Base-by-base conservation (phyloP, 2,329 filamentous ascomycete genomes). In the Biscogniauxia marginata region DNA sequence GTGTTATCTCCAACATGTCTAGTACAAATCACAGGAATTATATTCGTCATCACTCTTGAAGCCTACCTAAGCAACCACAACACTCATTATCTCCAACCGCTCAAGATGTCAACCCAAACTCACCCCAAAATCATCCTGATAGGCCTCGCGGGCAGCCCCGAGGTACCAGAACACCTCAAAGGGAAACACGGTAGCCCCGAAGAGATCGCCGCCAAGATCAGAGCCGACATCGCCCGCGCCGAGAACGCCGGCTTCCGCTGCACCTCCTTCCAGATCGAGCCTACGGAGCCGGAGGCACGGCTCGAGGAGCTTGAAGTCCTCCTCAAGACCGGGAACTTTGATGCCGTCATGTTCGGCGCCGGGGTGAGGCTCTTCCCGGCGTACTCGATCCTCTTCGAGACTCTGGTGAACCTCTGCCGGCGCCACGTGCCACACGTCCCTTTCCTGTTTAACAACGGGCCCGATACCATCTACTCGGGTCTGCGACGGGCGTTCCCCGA, bases 341-440 rank as follows among this genome's bases (percentile, higher is more conserved):
- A 56, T 24, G 60, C 58, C 11, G 58, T 64, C 52, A 53, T 58
- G 25, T 59, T 64, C 34, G 60, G 62, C n/a, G 54, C 60, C 4
- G 60, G 62, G 11, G 48, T 59, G 22, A 60, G 58, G 34, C 22
- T 64, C 13, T 30, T 57, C 20, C 54, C 60, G 8, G 53, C 57
- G 6, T 23, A 59, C 24, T 56, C 60, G 11, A 46, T 11, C 9
- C n/a, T 63, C 34, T 63, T 67, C 52, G 62, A 67, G 51, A 53
- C 59, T 21, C 49, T 61, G 11, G 65, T 63, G 50, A 63, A 61
- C 57, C 59, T 54, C 43, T 57, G 55, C 18, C 43, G 46, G 19
- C 47, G 20, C 8, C 23, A 46, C 24, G 49, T 50, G 18, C 62
- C 60, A 4, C 25, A 48, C 9, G 49, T 55, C 39, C 60, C 60